Evolutionary conservation across 2,329 filamentous ascomycete genomes (phyloP).

Genomic region (Raffaelea albimanens): DNA sequence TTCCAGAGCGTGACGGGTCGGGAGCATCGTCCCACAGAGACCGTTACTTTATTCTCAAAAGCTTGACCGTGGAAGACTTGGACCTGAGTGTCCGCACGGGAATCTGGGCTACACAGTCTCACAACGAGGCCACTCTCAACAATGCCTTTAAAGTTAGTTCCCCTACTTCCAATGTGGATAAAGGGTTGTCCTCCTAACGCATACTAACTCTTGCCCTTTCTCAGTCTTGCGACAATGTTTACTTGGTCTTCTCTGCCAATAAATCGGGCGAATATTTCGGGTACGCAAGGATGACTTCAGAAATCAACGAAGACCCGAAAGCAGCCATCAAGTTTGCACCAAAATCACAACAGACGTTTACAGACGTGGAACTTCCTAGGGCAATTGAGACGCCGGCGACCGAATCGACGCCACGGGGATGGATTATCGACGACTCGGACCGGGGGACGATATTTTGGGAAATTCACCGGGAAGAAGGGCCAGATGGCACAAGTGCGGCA

Average conservation of each 20-base stretch:
- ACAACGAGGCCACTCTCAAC: slow-evolving; percentile 82
- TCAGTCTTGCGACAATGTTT: slow-evolving; percentile 73
- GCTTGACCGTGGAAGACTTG: slow-evolving; percentile 80
- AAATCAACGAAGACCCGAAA: slow-evolving; percentile 68
- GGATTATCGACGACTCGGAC: slow-evolving; percentile 85
- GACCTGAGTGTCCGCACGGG: slow-evolving; percentile 80
- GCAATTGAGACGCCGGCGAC: slow-evolving; percentile 74
- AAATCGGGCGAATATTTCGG: slow-evolving; percentile 97
- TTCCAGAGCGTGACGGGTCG: not conserved
- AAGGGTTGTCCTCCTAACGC: no score
- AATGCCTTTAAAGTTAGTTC: slow-evolving; percentile 64
- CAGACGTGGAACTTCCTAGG: slow-evolving; percentile 60
- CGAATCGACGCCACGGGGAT: slow-evolving; percentile 67
- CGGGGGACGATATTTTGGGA: slow-evolving; percentile 98
- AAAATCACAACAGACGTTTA: slow-evolving; percentile 44
- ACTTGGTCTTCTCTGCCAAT: slow-evolving; percentile 90
- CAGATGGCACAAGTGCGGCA: slow-evolving; percentile 17
- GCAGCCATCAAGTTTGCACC: slow-evolving; percentile 62
- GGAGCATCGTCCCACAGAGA: slow-evolving; percentile 29
- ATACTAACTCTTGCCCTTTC: not conserved
- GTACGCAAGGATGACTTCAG: slow-evolving; percentile 81
- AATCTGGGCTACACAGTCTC: slow-evolving; percentile 88
- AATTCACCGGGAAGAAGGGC: slow-evolving; percentile 42
- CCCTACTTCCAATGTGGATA: not conserved
- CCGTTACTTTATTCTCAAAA: slow-evolving; percentile 88